Evolutionary conservation across 306 rosid species (phyloP), one percentile per base, ranked within the genome.

Genomic region (Spatholobus suberectus): DNA sequence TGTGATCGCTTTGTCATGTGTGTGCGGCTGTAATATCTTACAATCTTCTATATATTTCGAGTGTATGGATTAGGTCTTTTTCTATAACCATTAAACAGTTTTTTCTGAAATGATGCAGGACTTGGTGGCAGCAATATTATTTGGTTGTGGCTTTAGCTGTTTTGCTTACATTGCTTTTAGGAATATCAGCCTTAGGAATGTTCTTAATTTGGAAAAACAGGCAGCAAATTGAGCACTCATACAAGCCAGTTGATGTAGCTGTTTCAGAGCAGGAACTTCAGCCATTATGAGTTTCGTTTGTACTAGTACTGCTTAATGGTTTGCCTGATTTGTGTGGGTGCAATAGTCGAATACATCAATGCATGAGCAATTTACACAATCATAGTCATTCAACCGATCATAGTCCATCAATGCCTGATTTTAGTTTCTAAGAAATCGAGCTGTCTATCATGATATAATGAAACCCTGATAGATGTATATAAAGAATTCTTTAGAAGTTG

Each of bases 211-310:
- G 85, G 92, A 96, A 90, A 85, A 82, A 79, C 40, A 88, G 89
- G 63, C 93, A 88, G 65, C 86, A 82, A 78, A 24, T 78, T 1
- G 66, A 78, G 84, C 89, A 83, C 83, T 67, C 88, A 8, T 96
- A 96, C 84, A 90, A 90, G 90, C 97, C 97, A 5, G 95, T 96
- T 66, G 54, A 88, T 78, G 90, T 35, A 32, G 89, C 81, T 47
- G 87, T 40, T 72, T 89, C 91, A 1, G 99, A 96, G 90, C 97
- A 94, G 80, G 99, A 96, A 84, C 99, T 96, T 72, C 99, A 92
- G 84, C 94, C 98, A 10, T 73, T 96, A 38, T 92, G 85, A 94
- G 88, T 80, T 32, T 18, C 59, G 12, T 12, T 37, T 79, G 59
- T 49, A 86, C 76, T 8, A 66, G 34, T 79, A 46, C 78, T 70